Percentiles rank a stretch among this genome's conserved stretches.
phyloP scores from a whole-genome alignment of 1,284 basidiomycete genomes.

The Lentinus polychrous region DNA sequence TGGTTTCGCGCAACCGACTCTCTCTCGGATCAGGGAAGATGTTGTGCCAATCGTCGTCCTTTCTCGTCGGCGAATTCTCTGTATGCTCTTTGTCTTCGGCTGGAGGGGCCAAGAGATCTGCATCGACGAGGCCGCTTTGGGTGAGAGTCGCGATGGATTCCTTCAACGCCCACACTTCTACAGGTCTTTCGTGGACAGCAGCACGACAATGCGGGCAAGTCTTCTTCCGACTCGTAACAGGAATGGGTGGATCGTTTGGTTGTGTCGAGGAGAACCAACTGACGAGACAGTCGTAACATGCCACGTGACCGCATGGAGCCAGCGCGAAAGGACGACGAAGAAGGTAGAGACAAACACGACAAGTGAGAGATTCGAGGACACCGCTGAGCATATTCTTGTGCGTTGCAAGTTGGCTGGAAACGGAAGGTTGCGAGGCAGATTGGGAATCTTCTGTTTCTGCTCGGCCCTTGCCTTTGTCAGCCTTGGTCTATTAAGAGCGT shows the following conservation, averaged over 20 bases:
- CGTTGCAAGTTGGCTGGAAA: slow-evolving; percentile 1
- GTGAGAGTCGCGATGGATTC: slow-evolving; percentile 48
- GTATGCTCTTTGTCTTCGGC: slow-evolving; percentile 7
- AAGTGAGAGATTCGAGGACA: slow-evolving; percentile 57
- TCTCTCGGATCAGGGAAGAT: slow-evolving; percentile 39
- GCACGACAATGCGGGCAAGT: slow-evolving; percentile 73
- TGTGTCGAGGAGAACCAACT: slow-evolving; percentile 46
- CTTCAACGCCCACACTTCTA: slow-evolving; percentile 69
- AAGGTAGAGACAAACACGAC: slow-evolving; percentile 69
- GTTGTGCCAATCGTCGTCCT: slow-evolving; percentile 48
- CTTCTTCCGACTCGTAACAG: slow-evolving; percentile 40
- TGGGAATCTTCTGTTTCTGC: neutral
- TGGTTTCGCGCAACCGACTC: slow-evolving; percentile 26
- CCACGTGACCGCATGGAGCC: slow-evolving; percentile 67
- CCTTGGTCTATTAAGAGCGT: neutral
- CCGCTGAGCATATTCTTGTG: slow-evolving; percentile 44
- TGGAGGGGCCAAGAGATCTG: slow-evolving; percentile 17
- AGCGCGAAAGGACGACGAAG: slow-evolving; percentile 65
- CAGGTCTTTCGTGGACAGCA: slow-evolving; percentile 50
- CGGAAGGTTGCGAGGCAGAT: neutral
- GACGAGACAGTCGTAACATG: slow-evolving; percentile 65
- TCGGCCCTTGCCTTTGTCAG: slow-evolving; percentile 2
- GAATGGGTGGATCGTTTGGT: slow-evolving; percentile 4
- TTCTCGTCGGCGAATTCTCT: slow-evolving; percentile 5
- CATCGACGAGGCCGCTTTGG: slow-evolving; percentile 43